Conservation (phyloP, 352 stramenopile species). For the Phytophthora crassamura region DNA sequence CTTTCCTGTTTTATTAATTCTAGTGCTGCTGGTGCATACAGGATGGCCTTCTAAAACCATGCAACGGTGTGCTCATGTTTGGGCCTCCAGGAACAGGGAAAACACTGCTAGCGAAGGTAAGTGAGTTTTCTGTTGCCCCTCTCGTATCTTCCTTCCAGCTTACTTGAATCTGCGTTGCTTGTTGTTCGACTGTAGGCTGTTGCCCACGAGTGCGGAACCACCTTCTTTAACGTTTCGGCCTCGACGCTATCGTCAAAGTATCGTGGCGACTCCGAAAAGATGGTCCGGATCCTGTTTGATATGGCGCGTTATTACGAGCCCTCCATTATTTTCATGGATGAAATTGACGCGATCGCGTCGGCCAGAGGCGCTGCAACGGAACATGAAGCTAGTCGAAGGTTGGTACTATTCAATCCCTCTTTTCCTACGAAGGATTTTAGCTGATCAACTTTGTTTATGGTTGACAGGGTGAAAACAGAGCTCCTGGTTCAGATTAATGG, state of each 20-base stretch:
- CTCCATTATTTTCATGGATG: constrained; percentile 98
- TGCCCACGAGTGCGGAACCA: constrained; percentile 96
- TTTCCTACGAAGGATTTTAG: background rate
- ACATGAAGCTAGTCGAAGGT: constrained; percentile 87
- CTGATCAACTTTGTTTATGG: background rate
- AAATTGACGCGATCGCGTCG: constrained; percentile 96
- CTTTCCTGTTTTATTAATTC: too few species aligned
- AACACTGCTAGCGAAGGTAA: constrained; percentile 85
- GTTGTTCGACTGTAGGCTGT: constrained; percentile 60
- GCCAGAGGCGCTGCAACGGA: constrained; percentile 77
- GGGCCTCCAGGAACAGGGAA: constrained; percentile 91
- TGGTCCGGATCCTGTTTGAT: constrained; percentile 98
- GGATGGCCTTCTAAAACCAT: constrained; percentile 81
- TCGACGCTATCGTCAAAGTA: constrained; percentile 94
- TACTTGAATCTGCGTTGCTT: background rate
- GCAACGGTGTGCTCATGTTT: constrained; percentile 88
- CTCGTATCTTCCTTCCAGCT: background rate
- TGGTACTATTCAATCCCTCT: background rate
- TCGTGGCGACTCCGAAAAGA: constrained; percentile 95
- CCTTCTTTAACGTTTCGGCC: constrained; percentile 98
- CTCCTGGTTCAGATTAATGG: constrained; percentile 98
- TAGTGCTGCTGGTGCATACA: constrained; percentile 17
- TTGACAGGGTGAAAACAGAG: constrained; percentile 95
- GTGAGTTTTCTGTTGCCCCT: background rate
- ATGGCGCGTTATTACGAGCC: constrained; percentile 98